Base-by-base conservation (phyloP, 768 basidiomycete species). In the Tulasnella sp. region DNA sequence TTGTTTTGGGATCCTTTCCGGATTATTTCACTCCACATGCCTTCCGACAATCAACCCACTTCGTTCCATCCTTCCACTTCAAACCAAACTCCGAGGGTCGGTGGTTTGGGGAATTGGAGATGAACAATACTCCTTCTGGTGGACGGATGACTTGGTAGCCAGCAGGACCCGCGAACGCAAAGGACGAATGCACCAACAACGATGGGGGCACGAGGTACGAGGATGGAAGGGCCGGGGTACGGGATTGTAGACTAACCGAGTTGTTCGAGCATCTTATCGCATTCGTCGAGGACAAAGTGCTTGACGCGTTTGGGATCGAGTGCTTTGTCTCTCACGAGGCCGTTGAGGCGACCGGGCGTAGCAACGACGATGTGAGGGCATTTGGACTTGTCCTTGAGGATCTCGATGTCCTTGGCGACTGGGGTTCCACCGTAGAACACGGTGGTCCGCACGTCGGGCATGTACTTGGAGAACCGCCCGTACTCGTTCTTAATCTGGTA, bases 401-500 rank as follows among this genome's bases (percentile, higher is more conserved):
- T 88, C 85, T 98, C 98, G 58, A 93, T 91, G 85, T 99, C 98
- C 87, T 96, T 97, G 82, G 92, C 89, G 80, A 98, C 95, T 74
- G 95, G 93, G 42, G 95, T 98, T 81, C 98, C 98, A 81, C 98
- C 98, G 85, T 96, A 99, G 88, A 99, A 98, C 80, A 98, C 98
- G 87, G 91, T 92, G 84, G 98, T 96, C 82, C 97, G 94, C 83
- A 99, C 96, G 83, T 97, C 95, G 46, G 98, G 97, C 97, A 99
- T 99, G 88, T 98, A 99, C 90, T 99, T 99, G 83, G 95, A 94
- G 87, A 99, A 99, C 76, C 98, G 96, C 78, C 93, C 91, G 88
- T 99, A 99, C 88, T 99, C 98, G 88, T 99, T 99, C 90, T 97
- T 96, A 87, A 99, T 99, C 88, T 99, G 98, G 89, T 96, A 99